A percentile compares a stretch with the other conserved stretches of the same genome.
phyloP scores from a whole-genome alignment of 2,329 filamentous ascomycete genomes.

The Fusarium dimerum region DNA sequence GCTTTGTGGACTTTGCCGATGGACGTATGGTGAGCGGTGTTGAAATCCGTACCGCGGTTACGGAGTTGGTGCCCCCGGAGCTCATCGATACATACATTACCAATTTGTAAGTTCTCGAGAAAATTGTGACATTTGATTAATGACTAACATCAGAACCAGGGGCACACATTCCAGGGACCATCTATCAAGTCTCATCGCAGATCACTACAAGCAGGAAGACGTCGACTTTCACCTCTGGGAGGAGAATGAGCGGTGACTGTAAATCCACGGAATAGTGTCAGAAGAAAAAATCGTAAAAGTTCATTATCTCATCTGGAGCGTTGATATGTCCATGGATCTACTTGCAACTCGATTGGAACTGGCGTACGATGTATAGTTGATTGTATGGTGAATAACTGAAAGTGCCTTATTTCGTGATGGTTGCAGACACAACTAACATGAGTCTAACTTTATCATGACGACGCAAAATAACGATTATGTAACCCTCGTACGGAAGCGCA shows the following conservation, averaged over 20 bases:
- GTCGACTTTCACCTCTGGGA: conserved; percentile 59
- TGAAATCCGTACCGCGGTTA: conserved; percentile 76
- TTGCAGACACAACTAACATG: no score
- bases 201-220: conserved; percentile 76
- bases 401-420: no score
- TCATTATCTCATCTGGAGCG: conserved; percentile 1
- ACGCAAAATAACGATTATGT: neutral
- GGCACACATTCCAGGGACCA: conserved; percentile 71
- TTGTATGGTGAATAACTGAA: no score
- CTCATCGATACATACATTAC: conserved; percentile 82
- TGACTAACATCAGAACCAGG: conserved; percentile 36
- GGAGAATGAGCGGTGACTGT: conserved; percentile 30
- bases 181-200: conserved; percentile 70
- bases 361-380: no score
- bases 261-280: conserved; percentile 6
- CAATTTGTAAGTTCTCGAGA: conserved; percentile 57
- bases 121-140: neutral
- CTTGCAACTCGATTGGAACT: no score
- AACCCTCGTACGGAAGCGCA: neutral
- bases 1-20: conserved; percentile 75
- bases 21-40: conserved; percentile 77
- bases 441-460: neutral
- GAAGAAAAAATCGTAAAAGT: conserved; percentile 18
- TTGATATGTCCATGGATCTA: neutral
- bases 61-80: conserved; percentile 79